Conservation (phyloP, 345 rosid species). For the Cardamine chenopodiifolia region DNA sequence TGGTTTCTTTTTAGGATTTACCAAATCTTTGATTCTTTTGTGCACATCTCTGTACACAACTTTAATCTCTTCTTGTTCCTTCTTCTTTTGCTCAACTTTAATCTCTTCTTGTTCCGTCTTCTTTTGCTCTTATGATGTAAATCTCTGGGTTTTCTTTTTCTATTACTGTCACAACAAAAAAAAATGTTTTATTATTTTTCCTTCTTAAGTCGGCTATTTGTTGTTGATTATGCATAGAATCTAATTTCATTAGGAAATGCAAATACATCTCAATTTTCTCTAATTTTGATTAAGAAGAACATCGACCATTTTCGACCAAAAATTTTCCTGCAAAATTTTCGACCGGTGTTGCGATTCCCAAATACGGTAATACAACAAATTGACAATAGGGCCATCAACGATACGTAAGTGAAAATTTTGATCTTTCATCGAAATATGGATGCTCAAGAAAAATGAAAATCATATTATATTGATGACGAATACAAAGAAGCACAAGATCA, state of each 20-base stretch:
- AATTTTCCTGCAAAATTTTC: too few relatives aligned
- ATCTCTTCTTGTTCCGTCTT: slow-evolving; percentile 8
- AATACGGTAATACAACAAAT: too few relatives aligned
- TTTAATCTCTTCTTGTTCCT: not conserved
- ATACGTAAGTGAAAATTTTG: too few relatives aligned
- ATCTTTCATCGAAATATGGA: too few relatives aligned
- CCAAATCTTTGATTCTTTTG: slow-evolving; percentile 47
- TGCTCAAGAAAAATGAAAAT: too few relatives aligned
- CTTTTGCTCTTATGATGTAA: slow-evolving; percentile 34
- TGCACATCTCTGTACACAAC: slow-evolving; percentile 21
- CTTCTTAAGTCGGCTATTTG: not conserved
- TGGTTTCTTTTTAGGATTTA: slow-evolving; percentile 41
- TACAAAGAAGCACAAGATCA: too few relatives aligned
- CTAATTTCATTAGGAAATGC: not conserved
- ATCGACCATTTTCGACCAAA: not conserved
- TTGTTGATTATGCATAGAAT: not conserved
- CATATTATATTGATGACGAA: too few relatives aligned
- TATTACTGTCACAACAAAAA: slow-evolving; percentile 11
- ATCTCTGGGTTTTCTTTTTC: not conserved
- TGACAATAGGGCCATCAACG: too few relatives aligned
- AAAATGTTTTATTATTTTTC: not conserved
- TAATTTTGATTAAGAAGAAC: not conserved
- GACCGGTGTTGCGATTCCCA: too few relatives aligned
- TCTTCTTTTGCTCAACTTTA: too few relatives aligned
- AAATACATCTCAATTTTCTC: not conserved